Evolutionary conservation across 768 basidiomycete genomes (phyloP).

Genomic region (Hypsizygus marmoreus): DNA sequence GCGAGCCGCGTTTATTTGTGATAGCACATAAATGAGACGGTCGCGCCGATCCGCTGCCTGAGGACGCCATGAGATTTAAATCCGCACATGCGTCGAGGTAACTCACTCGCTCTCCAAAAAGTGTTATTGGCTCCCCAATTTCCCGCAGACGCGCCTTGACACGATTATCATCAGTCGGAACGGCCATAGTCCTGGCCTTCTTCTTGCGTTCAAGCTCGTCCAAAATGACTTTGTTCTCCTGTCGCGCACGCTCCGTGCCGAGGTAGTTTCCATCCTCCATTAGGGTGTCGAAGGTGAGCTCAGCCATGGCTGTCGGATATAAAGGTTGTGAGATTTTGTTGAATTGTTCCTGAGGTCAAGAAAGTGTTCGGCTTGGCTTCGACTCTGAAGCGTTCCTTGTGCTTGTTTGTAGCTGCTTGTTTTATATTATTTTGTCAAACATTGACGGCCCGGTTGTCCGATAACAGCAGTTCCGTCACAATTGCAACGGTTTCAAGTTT

Average conservation of each 20-base stretch:
- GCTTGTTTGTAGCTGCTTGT: slow-evolving; percentile 1
- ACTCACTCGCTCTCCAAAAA: slow-evolving; percentile 96
- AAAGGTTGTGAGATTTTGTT: too few relatives aligned
- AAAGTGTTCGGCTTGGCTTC: too few relatives aligned
- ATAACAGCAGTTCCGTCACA: too few relatives aligned
- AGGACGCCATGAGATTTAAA: slow-evolving; percentile 15
- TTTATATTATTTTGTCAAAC: background rate
- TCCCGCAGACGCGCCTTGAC: slow-evolving; percentile 89
- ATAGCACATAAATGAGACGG: slow-evolving; percentile 91
- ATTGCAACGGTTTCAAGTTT: too few relatives aligned
- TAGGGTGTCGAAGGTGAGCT: slow-evolving; percentile 75
- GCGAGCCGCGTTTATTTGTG: slow-evolving; percentile 88
- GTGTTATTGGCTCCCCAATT: slow-evolving; percentile 94
- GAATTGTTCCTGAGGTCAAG: too few relatives aligned
- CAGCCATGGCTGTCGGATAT: slow-evolving; percentile 53
- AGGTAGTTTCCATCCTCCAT: slow-evolving; percentile 78
- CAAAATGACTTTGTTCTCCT: slow-evolving; percentile 85
- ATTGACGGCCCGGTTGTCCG: too few relatives aligned
- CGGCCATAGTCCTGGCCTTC: slow-evolving; percentile 88
- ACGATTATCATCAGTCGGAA: slow-evolving; percentile 95
- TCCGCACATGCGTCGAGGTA: background rate
- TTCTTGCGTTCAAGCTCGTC: slow-evolving; percentile 98
- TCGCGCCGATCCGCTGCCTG: slow-evolving; percentile 96
- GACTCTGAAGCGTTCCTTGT: too few relatives aligned
- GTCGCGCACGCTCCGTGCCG: slow-evolving; percentile 71